phyloP scores from a whole-genome alignment of 257 asterid genomes.

The Asclepias syriaca region DNA sequence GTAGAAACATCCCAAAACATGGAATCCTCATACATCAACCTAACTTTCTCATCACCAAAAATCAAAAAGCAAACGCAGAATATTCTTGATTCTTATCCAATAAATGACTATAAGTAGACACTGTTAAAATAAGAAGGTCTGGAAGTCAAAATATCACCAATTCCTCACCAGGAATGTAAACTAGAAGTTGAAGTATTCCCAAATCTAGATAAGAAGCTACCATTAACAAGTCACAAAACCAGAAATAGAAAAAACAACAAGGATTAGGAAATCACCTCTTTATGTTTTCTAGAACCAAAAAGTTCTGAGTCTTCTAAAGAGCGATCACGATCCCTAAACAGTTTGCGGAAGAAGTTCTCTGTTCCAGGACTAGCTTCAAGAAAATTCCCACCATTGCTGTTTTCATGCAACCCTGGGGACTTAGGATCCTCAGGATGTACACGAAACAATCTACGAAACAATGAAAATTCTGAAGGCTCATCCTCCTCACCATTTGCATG shows the following conservation, averaged over 20 bases:
- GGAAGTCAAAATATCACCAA: not conserved
- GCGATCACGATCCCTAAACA: constrained; percentile 89
- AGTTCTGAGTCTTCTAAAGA: constrained; percentile 93
- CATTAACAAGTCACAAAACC: not conserved
- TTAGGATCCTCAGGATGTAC: constrained; percentile 83
- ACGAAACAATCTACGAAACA: constrained; percentile 72
- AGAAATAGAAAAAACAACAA: not conserved
- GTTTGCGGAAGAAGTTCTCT: constrained; percentile 75
- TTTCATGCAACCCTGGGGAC: constrained; percentile 37
- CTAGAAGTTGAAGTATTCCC: not conserved
- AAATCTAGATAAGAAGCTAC: not conserved
- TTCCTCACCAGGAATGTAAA: not conserved
- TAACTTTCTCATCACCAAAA: not conserved
- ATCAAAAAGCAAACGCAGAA: not conserved
- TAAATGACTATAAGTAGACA: not conserved
- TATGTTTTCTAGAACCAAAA: constrained; percentile 62
- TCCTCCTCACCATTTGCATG: constrained; percentile 63
- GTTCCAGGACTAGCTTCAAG: constrained; percentile 93
- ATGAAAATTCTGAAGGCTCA: constrained; percentile 58
- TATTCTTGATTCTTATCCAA: not conserved
- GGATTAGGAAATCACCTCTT: constrained; percentile 49
- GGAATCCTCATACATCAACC: not conserved
- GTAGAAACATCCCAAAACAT: not conserved
- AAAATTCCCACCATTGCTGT: constrained; percentile 34
- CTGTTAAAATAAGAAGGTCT: not conserved